Evolutionary conservation across 2,329 filamentous ascomycete species (phyloP), one percentile per base, ranked within the genome.

Genomic region (Fusarium incarnatum): DNA sequence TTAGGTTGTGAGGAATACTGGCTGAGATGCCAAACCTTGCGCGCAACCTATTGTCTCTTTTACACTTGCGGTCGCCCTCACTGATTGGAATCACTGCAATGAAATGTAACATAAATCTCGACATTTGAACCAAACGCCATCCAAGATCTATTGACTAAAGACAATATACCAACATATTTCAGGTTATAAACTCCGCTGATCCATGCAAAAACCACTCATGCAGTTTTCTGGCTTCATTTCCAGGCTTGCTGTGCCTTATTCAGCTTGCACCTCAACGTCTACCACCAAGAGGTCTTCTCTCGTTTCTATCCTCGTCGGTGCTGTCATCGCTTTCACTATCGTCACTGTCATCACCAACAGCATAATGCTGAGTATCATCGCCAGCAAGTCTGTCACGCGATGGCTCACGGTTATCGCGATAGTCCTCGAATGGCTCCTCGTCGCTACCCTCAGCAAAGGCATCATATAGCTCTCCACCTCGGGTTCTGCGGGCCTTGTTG

Each of bases 381-480:
- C 71, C 73, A 1, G 75, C 72, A 34, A 79, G 56, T 50, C 76
- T 66, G 20, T 77, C 77, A 9, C 67, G 67, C n/a, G 79, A 78
- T 11, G 73, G 73, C 40, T 84, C 83, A 9, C 82, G 83, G 30
- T 83, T 82, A 41, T 77, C 78, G 16, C 82, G 83, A 34, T 83
- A 83, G 47, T 76, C 78, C 7, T 82, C 82, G 41, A 83, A 81
- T 32, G 84, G 84, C 60, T 81, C 94, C 61, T 95, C 95, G 25
- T 88, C 86, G 65, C 87, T 89, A 55, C 94, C 95, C 18, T 93
- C 94, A 0, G 96, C 96, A 85, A 99, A 99, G 7, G 96, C 96
- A 83, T 99, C 96, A 79, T 99, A 99, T 46, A 99, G 83, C 82
- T 98, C 95, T 28, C 95, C 94, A 4, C 94, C 96, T 22, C 93